Evolutionary conservation across 208 protist species (phyloP), one percentile per base, ranked within the genome.

Genomic region (Acanthamoeba lenticulata): DNA sequence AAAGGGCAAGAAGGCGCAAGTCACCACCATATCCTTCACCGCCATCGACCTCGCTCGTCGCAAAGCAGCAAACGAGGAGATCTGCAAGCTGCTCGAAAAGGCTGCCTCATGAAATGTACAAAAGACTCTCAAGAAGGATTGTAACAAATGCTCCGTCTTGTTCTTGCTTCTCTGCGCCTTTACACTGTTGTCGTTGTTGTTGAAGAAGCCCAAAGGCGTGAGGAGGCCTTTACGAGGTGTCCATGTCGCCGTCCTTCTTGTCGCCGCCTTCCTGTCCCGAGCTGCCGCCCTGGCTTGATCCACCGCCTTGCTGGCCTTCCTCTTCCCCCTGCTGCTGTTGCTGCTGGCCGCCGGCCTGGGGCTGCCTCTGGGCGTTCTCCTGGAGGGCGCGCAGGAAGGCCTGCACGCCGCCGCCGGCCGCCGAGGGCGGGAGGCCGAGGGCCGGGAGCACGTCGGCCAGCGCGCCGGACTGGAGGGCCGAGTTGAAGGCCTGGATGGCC

Each of bases 401-500:
- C 57, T 62, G 47, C 86, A 92, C 86, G 29, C 86, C 86, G 3
- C 47, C 47, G 27, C 40, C 34, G 36, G n/a, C 47, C 13, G 86
- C 38, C 4, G 86, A 47, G 44, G 79, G n/a, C 79, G 79, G 79
- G 17, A 88, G 32, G 15, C 86, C 86, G 29, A 92, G 57, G 15
- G 44, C 40, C 38, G 86, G 86, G 32, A 94, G 45, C 47, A 94
- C 47, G 34, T 72, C 49, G 32, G 49, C 67, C 42, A 94, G 67
- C 5, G 45, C 49, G 3, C 92, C 92, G 6, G 74, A 90, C 32
- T 88, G 92, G 15, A 94, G 79, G 47, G 92, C 92, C 1, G 49
- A 44, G 72, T 90, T 94, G 77, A 94, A 90, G 17, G 85, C 67
- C 40, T 88, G 57, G 15, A 94, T 32, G 7, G 92, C 92, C 38